Evolutionary conservation across 306 rosid species (phyloP).

Genomic region (Medicago ruthenica): DNA sequence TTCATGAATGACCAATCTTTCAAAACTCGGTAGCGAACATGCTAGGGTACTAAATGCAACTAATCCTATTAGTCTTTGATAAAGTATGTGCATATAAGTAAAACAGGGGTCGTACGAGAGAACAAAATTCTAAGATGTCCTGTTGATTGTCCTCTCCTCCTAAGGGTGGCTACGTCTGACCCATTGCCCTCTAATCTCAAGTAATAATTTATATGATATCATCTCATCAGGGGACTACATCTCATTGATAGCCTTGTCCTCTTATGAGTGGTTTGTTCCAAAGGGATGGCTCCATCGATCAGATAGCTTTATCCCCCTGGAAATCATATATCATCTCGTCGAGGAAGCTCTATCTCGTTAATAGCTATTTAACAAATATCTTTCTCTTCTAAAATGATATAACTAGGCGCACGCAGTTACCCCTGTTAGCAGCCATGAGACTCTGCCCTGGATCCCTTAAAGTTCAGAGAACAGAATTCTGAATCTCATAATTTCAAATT

Average conservation of each 20-base stretch:
- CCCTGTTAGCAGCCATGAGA: not conserved
- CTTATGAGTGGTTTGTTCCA: not conserved
- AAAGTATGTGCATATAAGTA: not conserved
- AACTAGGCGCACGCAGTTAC: not conserved
- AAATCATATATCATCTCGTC: conserved; percentile 16
- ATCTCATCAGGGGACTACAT: not conserved
- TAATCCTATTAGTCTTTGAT: not conserved
- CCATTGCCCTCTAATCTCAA: not conserved
- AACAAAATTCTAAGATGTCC: not conserved
- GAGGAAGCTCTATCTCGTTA: not conserved
- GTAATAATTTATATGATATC: conserved; percentile 1
- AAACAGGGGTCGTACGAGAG: not conserved
- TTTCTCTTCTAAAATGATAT: conserved; percentile 5
- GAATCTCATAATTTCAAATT: conserved; percentile 12
- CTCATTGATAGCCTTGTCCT: not conserved
- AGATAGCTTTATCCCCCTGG: not conserved
- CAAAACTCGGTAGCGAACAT: conserved; percentile 17
- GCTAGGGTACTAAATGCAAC: not conserved
- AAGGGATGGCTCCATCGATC: not conserved
- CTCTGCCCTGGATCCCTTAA: not conserved
- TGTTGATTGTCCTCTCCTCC: conserved; percentile 7
- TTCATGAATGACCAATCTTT: not conserved
- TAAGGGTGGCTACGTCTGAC: not conserved
- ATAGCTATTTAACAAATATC: conserved; percentile 3
- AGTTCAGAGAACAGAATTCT: not conserved